Conservation (phyloP, 768 basidiomycete species). For the Amanita fuliginea region DNA sequence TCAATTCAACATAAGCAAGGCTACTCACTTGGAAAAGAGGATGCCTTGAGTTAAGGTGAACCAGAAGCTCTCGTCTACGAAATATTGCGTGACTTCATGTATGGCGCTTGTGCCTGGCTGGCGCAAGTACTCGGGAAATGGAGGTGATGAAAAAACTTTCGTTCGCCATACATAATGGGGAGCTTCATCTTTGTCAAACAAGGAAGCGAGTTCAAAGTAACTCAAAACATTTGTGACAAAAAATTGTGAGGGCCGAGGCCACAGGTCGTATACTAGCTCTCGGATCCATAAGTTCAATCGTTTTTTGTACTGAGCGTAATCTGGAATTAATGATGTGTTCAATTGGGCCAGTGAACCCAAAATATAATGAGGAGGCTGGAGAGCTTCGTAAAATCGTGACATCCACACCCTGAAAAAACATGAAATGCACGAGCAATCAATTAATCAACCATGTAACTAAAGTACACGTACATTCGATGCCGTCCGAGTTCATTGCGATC, state of each 20-base stretch:
- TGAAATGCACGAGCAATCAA: too few relatives aligned
- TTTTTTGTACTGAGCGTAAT: constrained; percentile 22
- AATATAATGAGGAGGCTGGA: constrained; percentile 35
- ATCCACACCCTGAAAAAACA: constrained; percentile 30
- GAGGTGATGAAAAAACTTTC: constrained; percentile 12
- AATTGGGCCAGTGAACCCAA: constrained; percentile 33
- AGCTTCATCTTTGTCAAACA: constrained; percentile 25
- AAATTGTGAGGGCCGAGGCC: constrained; percentile 11
- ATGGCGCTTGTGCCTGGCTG: constrained; percentile 8
- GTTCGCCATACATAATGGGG: constrained; percentile 22
- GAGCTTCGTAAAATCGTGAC: constrained; percentile 31
- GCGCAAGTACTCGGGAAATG: constrained; percentile 12
- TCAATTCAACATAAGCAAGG: neutral
- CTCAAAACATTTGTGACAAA: constrained; percentile 33
- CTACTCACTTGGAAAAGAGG: constrained; percentile 27
- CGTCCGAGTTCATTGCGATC: constrained; percentile 2
- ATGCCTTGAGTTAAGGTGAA: constrained; percentile 24
- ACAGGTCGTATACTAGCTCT: constrained; percentile 23
- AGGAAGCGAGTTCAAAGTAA: constrained; percentile 23
- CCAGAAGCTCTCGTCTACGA: constrained; percentile 16
- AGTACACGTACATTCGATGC: neutral
- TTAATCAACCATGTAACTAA: constrained; percentile 4
- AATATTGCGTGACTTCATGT: constrained; percentile 14
- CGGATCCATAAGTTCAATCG: constrained; percentile 36
- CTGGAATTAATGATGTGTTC: constrained; percentile 24